Evolutionary conservation across 73 alveolate genomes (phyloP).

Genomic region (Paraurostyla sp.): DNA sequence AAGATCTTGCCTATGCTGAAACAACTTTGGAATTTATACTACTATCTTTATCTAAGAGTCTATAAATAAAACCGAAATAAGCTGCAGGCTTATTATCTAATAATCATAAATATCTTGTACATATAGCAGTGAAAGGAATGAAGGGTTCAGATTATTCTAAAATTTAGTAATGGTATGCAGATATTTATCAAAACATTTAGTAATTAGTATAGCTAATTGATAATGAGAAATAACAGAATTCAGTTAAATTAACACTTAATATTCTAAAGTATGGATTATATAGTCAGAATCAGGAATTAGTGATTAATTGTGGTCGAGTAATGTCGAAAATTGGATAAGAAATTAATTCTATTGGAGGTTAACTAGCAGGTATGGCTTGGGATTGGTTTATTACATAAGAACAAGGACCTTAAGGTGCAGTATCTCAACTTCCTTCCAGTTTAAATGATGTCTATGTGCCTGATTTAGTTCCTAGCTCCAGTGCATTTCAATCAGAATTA

Average conservation of each 20-base stretch:
- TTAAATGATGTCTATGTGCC: background rate
- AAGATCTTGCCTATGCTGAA: constrained; percentile 48
- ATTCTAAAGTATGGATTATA: constrained; percentile 84
- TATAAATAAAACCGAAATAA: constrained; percentile 93
- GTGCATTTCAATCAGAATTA: no score
- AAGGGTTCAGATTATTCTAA: constrained; percentile 92
- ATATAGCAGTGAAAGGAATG: constrained; percentile 96
- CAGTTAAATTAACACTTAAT: constrained; percentile 67
- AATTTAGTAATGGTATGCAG: constrained; percentile 85
- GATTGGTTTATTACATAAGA: constrained; percentile 25
- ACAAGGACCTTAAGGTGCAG: background rate
- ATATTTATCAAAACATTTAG: constrained; percentile 72
- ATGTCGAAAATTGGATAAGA: constrained; percentile 81
- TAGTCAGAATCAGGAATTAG: constrained; percentile 79
- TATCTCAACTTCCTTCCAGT: background rate
- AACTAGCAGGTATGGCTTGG: constrained; percentile 28
- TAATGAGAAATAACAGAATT: constrained; percentile 70
- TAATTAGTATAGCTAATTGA: constrained; percentile 81
- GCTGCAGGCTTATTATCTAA: constrained; percentile 97
- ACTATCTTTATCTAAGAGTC: constrained; percentile 86
- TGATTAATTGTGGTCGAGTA: constrained; percentile 76
- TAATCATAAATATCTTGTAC: constrained; percentile 96
- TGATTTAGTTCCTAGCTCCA: no score
- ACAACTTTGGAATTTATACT: constrained; percentile 92
- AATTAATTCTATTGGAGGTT: constrained; percentile 51